phyloP scores from a whole-genome alignment of 1,139 yeast species.

The Candida buenavistaensis region DNA sequence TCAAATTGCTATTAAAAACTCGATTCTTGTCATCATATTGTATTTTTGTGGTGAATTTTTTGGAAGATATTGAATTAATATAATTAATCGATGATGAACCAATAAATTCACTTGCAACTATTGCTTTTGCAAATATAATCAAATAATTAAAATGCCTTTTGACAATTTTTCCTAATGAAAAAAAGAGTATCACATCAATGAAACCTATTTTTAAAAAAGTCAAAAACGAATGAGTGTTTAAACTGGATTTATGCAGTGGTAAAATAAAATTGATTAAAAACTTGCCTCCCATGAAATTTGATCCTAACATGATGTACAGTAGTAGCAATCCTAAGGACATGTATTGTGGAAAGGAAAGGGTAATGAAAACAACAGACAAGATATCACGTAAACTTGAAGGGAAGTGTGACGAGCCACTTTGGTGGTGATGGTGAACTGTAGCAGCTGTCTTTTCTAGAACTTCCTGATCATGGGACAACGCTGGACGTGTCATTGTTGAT shows the following conservation, averaged over 20 bases:
- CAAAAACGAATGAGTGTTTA: conserved; percentile 9
- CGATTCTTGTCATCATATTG: conserved; percentile 20
- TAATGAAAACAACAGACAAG: conserved; percentile 41
- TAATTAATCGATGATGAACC: conserved; percentile 31
- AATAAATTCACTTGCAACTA: conserved; percentile 50
- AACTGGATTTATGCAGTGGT: conserved; percentile 8
- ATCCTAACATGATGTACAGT: conserved; percentile 42
- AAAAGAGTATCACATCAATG: conserved; percentile 32
- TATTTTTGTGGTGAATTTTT: conserved; percentile 18
- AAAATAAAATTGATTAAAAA: conserved; percentile 28
- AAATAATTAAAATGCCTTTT: conserved; percentile 41
- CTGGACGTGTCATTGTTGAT: too few relatives aligned
- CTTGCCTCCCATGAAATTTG: conserved; percentile 43
- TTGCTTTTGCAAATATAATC: conserved; percentile 48
- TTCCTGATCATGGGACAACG: too few relatives aligned
- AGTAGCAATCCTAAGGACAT: conserved; percentile 38
- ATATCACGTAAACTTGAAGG: conserved; percentile 40
- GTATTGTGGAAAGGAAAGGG: conserved; percentile 43
- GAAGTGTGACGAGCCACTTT: conserved; percentile 10
- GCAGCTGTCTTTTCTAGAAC: conserved; percentile 5
- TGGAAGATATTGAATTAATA: conserved; percentile 16
- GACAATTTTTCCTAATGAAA: conserved; percentile 28
- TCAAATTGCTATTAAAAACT: conserved; percentile 20
- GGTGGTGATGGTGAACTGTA: conserved; percentile 7
- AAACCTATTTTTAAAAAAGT: conserved; percentile 24